Base-by-base conservation (phyloP, 2,329 filamentous ascomycete species). In the Eutypa lata region DNA sequence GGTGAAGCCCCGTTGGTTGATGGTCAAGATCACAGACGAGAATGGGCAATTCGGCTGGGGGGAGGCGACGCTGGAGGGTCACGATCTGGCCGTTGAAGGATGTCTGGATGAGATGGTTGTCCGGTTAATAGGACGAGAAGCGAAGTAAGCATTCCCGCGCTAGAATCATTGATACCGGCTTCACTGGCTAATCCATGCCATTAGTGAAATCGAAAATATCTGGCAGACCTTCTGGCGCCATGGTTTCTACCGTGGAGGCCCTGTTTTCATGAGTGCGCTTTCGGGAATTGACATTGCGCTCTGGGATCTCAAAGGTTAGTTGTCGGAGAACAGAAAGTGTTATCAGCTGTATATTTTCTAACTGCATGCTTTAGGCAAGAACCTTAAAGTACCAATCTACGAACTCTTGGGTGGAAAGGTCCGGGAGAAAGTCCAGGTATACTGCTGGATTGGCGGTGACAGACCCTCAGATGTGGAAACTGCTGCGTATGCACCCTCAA, bases 391-490 rank as follows among this genome's bases (percentile, higher is more conserved):
- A 0, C 88, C 88, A 0, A 79, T 90, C 35, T 84, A 89, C 61
- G 79, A 89, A 57, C 75, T 91, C 0, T 77, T 91, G 0, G 88
- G 88, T 4, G 88, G 88, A 2, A 89, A 88, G 52, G 78, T 90
- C 1, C 76, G 87, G 45, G 74, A 83, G 57, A 87, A 83, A 61
- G 70, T 88, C 18, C 83, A 82, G 56, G 87, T 90, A 0, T 90
- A 89, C 63, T 83, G 83, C 10, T 90, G 87, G 87, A 89, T 90
- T 52, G 87, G 87, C 4, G 87, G 87, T 3, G 86, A 90, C 59
- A 72, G 86, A 2, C 87, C 87, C 1, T 66, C 70, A 14, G 87
- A 89, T 58, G 79, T 90, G 3, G 80, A 83, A 59, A 63, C 65
- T 2, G 80, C 83, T 60, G 86, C 83, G 74, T 83, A 64, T 59